Evolutionary conservation across 805 yeast genomes (phyloP).

Genomic region (Metschnikowia peoriensis): DNA sequence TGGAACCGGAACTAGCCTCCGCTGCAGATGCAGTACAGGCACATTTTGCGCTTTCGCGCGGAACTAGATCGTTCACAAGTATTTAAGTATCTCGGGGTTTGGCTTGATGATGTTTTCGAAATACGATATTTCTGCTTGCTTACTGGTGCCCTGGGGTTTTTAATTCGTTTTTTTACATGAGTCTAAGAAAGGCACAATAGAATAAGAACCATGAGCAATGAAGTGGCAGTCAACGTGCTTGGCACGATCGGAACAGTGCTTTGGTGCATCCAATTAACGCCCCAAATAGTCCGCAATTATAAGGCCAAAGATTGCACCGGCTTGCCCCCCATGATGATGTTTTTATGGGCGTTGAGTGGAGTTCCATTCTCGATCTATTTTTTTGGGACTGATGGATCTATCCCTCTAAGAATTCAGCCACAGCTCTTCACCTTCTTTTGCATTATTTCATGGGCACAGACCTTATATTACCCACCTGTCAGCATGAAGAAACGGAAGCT

Average conservation of each 20-base stretch:
- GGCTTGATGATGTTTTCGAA: no score
- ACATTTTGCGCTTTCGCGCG: conserved; percentile 4
- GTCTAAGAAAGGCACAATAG: neutral
- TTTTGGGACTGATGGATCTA: conserved; percentile 62
- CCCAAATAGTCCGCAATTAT: conserved; percentile 78
- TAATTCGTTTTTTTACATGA: neutral
- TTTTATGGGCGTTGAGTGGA: conserved; percentile 70
- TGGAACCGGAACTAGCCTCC: neutral
- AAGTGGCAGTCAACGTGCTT: conserved; percentile 64
- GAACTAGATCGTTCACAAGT: neutral
- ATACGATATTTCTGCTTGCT: neutral
- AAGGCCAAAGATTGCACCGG: conserved; percentile 79
- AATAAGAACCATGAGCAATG: conserved; percentile 22
- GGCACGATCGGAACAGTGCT: conserved; percentile 88
- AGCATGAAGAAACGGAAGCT: conserved; percentile 35
- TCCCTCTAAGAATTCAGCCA: conserved; percentile 85
- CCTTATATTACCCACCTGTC: conserved; percentile 69
- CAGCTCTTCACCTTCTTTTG: conserved; percentile 75
- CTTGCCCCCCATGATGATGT: conserved; percentile 83
- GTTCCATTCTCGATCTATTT: conserved; percentile 88
- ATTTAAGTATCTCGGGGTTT: neutral
- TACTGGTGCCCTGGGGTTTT: neutral
- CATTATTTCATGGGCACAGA: conserved; percentile 61
- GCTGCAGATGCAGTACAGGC: neutral
- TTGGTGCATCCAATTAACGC: conserved; percentile 91